Evolutionary conservation across 202 grass and related monocot species (phyloP).

Genomic region (Carex sylvatica): DNA sequence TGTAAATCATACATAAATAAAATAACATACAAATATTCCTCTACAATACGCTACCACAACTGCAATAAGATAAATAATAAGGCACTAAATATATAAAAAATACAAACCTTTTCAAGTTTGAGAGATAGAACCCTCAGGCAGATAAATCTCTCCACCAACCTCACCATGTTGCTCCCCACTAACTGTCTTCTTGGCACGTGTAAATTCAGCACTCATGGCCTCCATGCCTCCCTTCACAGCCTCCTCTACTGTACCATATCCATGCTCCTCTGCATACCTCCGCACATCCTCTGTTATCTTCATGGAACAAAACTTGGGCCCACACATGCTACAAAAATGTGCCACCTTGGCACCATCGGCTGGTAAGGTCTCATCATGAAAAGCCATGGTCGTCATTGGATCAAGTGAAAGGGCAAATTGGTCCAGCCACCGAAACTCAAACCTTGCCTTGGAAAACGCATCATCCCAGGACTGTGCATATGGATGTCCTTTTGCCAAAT

Average conservation of each 20-base stretch:
- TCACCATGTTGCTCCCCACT: constrained; percentile 96
- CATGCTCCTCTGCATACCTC: constrained; percentile 93
- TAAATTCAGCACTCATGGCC: constrained; percentile 91
- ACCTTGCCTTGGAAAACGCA: constrained; percentile 91
- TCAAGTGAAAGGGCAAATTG: constrained; percentile 93
- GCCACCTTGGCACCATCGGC: constrained; percentile 96
- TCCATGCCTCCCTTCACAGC: constrained; percentile 84
- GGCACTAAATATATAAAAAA: constrained; percentile 24
- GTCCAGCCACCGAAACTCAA: constrained; percentile 99
- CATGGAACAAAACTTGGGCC: constrained; percentile 98
- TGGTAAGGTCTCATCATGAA: constrained; percentile 93
- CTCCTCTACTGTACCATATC: constrained; percentile 86
- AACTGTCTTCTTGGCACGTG: constrained; percentile 74
- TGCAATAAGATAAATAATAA: constrained; percentile 7
- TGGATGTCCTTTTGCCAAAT: constrained; percentile 87
- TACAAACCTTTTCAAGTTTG: constrained; percentile 63
- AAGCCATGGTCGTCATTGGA: constrained; percentile 93
- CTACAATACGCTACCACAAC: background rate
- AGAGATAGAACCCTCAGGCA: constrained; percentile 74
- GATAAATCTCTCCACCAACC: constrained; percentile 93
- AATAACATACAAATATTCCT: constrained; percentile 11
- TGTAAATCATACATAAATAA: constrained; percentile 3
- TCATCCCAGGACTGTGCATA: constrained; percentile 94
- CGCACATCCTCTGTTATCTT: constrained; percentile 98
- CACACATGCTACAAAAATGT: constrained; percentile 99